Percentiles rank a stretch among this genome's conserved stretches.
Evolutionary conservation across 495 filamentous ascomycete genomes (phyloP).

Genomic region (Collariella sp.): DNA sequence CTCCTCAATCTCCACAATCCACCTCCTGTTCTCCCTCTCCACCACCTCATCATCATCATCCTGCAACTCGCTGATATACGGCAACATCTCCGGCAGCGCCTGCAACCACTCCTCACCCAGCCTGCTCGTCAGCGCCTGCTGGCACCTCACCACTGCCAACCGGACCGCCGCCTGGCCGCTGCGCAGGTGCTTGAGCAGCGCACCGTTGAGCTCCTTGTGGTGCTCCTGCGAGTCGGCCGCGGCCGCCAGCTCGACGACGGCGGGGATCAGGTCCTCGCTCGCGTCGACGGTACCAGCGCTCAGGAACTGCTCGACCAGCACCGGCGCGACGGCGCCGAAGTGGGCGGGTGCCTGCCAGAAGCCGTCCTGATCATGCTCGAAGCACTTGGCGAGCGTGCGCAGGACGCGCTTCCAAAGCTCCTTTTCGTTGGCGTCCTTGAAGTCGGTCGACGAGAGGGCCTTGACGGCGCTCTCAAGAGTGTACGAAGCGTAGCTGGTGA

Average conservation of each 20-base stretch:
- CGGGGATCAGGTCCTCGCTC: slow-evolving; percentile 36
- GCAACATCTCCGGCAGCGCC: slow-evolving; percentile 86
- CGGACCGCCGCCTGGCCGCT: slow-evolving; percentile 58
- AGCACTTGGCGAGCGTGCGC: slow-evolving; percentile 59
- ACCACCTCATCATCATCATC: slow-evolving; percentile 93
- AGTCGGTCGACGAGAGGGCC: slow-evolving; percentile 47
- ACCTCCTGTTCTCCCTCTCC: slow-evolving; percentile 74
- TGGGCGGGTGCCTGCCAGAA: slow-evolving; percentile 89
- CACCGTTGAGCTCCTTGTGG: slow-evolving; percentile 73
- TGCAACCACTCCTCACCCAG: slow-evolving; percentile 89
- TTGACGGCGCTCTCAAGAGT: slow-evolving; percentile 64
- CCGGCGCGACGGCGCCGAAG: slow-evolving; percentile 58
- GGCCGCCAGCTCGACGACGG: slow-evolving; percentile 71
- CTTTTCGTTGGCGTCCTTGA: slow-evolving; percentile 44
- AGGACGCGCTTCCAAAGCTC: slow-evolving; percentile 56
- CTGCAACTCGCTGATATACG: slow-evolving; percentile 84
- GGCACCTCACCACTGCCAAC: slow-evolving; percentile 67
- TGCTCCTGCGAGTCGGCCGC: slow-evolving; percentile 74
- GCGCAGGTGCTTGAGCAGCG: slow-evolving; percentile 65
- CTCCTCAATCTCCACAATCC: slow-evolving; percentile 80
- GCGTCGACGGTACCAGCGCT: slow-evolving; percentile 39
- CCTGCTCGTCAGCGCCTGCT: slow-evolving; percentile 65
- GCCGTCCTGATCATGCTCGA: slow-evolving; percentile 69
- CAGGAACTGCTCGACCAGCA: slow-evolving; percentile 60
- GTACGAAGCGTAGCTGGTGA: slow-evolving; percentile 82